Evolutionary conservation across 768 basidiomycete genomes (phyloP), one percentile per base, ranked within the genome.

Genomic region (Lentinus tigrinus): DNA sequence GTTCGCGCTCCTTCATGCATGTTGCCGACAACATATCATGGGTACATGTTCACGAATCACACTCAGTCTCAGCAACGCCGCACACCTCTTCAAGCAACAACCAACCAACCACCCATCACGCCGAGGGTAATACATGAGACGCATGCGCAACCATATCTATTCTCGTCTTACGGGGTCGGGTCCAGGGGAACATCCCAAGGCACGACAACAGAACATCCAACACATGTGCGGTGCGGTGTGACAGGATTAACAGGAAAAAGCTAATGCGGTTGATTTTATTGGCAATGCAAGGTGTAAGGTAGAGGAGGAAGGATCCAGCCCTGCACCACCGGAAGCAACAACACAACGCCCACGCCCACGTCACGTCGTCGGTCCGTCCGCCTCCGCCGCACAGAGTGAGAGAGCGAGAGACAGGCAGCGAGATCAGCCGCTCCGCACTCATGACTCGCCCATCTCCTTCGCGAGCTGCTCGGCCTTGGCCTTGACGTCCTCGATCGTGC

Each of bases 401-500:
- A n/a, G n/a, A n/a, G n/a, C n/a, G 16, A 14, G n/a, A 10, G 21
- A 19, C 34, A 23, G 38, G 21, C 19, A 10, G 17, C 8, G 1
- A 16, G 34, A 9, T 7, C 23, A 60, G 44, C 44, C 47, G 60
- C n/a, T n/a, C n/a, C n/a, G n/a, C n/a, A n/a, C 51, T 57, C 55
- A 65, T 67, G 66, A 72, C 48, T 83, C 73, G 62, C 76, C 83
- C 81, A 95, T 93, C 69, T 98, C 95, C 84, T 96, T 96, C 57
- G 94, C 91, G 66, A 96, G 86, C 75, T 95, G 90, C 77, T 95
- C 95, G 64, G 97, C 97, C 88, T 99, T 99, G 64, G 83, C 76
- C 82, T 96, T 95, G 73, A 91, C 96, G 65, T 98, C 96, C 75
- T 95, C 93, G 69, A 98, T 96, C 67, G 93, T 96, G 66, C 96